A percentile compares a stretch with the other conserved stretches of the same genome.
Evolutionary conservation across 805 yeast species (phyloP).

Genomic region (Grigorovia transvaalensis): DNA sequence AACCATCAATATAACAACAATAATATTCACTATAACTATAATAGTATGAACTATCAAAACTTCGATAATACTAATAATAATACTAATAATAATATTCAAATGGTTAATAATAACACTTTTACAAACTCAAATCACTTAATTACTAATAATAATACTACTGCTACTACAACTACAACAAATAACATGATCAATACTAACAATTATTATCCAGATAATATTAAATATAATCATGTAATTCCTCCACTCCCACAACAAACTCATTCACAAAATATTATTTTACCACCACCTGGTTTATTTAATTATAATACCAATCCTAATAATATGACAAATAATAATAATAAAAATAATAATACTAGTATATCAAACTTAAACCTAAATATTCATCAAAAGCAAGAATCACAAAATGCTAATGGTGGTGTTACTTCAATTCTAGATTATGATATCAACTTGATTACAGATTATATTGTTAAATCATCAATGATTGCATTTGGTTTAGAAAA

Average conservation of each 20-base stretch:
- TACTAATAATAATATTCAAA: not conserved
- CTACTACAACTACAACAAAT: not conserved
- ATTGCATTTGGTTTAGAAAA: slow-evolving; percentile 48
- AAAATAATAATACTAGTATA: not conserved
- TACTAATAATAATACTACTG: not conserved
- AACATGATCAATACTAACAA: not conserved
- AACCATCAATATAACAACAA: not conserved
- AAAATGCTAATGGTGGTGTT: slow-evolving; percentile 55
- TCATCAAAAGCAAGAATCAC: not conserved
- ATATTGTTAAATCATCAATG: slow-evolving; percentile 62
- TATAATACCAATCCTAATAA: not conserved
- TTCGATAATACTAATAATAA: not conserved
- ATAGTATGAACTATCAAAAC: not conserved
- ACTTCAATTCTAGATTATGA: slow-evolving; percentile 72
- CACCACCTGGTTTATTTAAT: not conserved
- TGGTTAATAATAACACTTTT: not conserved
- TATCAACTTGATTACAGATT: slow-evolving; percentile 65
- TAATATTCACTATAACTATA: not conserved
- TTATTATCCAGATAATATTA: not conserved
- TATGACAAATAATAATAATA: not conserved
- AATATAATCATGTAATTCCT: no score
- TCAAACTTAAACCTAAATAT: not conserved
- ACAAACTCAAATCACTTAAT: not conserved
- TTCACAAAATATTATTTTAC: not conserved
- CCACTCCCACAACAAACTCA: no score